Base-by-base conservation (phyloP, 352 stramenopile species). In the Sclerospora graminicola region DNA sequence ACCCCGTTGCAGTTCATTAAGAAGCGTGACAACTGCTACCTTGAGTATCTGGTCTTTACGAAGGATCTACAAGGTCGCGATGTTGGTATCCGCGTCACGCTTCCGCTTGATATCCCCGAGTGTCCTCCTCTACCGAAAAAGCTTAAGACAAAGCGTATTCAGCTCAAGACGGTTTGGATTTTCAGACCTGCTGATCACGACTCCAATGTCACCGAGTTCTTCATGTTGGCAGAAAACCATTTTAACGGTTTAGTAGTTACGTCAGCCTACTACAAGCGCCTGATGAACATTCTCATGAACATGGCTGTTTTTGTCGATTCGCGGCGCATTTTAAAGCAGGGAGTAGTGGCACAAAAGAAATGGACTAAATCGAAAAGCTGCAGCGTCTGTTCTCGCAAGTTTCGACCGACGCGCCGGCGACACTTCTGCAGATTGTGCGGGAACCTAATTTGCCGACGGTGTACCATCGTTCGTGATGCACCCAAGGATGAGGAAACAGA, bases 401-500 rank as follows among this genome's bases (percentile, higher is more conserved):
- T 90, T 38, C 48, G 63, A 8, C 55, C 74, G 2, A 79, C 70
- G n/a, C 66, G 74, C 7, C 65, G 69, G 5, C 74, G 78, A 15
- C 78, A 90, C 45, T 75, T 88, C 57, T 89, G 78, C 41, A 62
- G 78, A 3, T 46, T 89, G n/a, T 89, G 78, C 39, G 78, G 78
- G 38, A 72, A 89, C 24, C 69, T 89, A 26, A 80, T 87, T 49
- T 89, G 78, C 48, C 51, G 74, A 36, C 78, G 77, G 37, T 89
- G 78, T 42, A 57, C 63, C 30, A 61, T 87, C 16, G 59, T 80
- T 16, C 73, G 73, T 19, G 57, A 76, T 37, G 60, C 69, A 2
- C 63, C 57, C 10, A 69, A 79, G 14, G 58, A 58, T 15, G 56
- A 57, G 2, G 32, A 20, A 21, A 14, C 24, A 33, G 24, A 43